phyloP scores from a whole-genome alignment of 352 stramenopile genomes.

The Phytophthora colocasiae region DNA sequence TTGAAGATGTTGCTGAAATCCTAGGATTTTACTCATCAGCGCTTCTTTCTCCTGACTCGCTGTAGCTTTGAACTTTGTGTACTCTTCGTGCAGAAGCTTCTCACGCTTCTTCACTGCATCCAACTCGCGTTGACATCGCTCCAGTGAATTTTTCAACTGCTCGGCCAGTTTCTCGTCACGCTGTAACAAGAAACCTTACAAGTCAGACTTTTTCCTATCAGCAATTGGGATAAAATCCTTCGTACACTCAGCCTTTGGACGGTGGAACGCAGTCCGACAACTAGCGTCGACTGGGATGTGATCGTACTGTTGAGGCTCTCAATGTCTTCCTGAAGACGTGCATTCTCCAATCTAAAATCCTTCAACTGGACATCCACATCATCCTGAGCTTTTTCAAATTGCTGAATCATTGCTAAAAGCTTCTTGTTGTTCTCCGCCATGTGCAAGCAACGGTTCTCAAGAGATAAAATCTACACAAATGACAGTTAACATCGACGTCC shows the following conservation, averaged over 20 bases:
- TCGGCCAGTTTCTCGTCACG: slow-evolving; percentile 55
- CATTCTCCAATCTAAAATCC: slow-evolving; percentile 51
- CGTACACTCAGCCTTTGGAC: slow-evolving; percentile 60
- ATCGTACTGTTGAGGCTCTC: slow-evolving; percentile 61
- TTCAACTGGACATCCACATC: slow-evolving; percentile 48
- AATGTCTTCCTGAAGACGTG: slow-evolving; percentile 41
- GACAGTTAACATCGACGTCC: too few relatives aligned
- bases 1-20: slow-evolving; percentile 62
- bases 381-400: slow-evolving; percentile 58
- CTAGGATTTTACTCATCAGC: slow-evolving; percentile 64
- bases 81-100: slow-evolving; percentile 59
- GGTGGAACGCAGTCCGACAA: slow-evolving; percentile 64
- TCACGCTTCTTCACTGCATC: slow-evolving; percentile 57
- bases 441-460: slow-evolving; percentile 69
- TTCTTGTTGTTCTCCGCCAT: slow-evolving; percentile 76
- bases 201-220: slow-evolving; percentile 3
- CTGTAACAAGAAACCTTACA: slow-evolving; percentile 23
- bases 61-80: slow-evolving; percentile 48
- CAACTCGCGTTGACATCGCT: slow-evolving; percentile 59
- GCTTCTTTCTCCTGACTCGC: slow-evolving; percentile 58
- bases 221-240: neutral
- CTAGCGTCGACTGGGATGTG: slow-evolving; percentile 60
- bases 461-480: slow-evolving; percentile 49
- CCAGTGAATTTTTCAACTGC: slow-evolving; percentile 53
- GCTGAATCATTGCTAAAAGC: slow-evolving; percentile 69